Percentiles rank a stretch among this genome's conserved stretches.
Conservation (phyloP, 148 eudicot genomes). For the Simmondsia chinensis region DNA sequence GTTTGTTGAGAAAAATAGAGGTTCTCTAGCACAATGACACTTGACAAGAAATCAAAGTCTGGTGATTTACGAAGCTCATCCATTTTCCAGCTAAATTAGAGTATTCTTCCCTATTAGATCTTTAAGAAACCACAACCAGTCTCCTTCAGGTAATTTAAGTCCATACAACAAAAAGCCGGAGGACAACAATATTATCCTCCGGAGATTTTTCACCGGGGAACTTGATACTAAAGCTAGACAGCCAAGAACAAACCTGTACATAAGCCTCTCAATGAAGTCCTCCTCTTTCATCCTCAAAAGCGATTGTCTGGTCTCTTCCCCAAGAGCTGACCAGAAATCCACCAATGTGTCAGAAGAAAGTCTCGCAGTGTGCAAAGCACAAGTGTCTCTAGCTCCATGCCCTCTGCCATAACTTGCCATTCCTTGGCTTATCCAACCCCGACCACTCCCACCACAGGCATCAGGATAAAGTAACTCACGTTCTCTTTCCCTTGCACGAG, state of each 20-base stretch:
- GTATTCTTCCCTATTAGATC: no score
- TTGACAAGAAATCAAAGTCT: no score
- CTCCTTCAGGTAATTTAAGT: no score
- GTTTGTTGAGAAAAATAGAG: no score
- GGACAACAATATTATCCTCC: no score
- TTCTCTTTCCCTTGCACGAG: conserved; percentile 90
- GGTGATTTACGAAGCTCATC: no score
- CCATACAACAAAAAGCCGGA: no score
- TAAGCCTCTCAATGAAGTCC: conserved; percentile 92
- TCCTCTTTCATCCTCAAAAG: conserved; percentile 95
- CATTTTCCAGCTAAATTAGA: no score
- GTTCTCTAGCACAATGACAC: no score
- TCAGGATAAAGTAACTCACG: conserved; percentile 94
- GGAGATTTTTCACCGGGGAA: no score
- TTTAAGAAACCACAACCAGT: no score
- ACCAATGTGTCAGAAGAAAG: conserved; percentile 95
- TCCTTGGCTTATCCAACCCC: conserved; percentile 98
- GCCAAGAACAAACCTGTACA: conserved; percentile 61
- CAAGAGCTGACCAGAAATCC: conserved; percentile 97
- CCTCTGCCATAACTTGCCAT: conserved; percentile 82
- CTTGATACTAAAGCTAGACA: no score
- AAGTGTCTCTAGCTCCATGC: conserved; percentile 91
- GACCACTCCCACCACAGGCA: conserved; percentile 97
- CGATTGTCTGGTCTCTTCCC: conserved; percentile 87
- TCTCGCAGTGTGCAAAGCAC: conserved; percentile 97